Evolutionary conservation across 176 grass and related monocot genomes (phyloP).

Genomic region (Otatea glauca): DNA sequence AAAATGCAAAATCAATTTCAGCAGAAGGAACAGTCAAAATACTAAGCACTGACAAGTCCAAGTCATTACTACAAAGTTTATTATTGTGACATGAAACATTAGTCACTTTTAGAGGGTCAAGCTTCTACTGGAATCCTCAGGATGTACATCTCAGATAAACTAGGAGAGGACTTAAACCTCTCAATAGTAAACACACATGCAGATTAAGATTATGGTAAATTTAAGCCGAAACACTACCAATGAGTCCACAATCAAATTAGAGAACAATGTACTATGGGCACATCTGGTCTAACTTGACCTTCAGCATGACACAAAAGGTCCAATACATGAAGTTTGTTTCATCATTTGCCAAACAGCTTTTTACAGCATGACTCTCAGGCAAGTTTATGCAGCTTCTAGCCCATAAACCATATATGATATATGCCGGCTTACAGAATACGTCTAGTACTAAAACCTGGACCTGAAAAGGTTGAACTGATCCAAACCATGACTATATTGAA

Average conservation of each 20-base stretch:
- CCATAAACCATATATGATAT: neutral
- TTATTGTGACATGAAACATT: conserved; percentile 9
- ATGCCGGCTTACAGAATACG: neutral
- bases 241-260: neutral
- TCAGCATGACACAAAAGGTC: neutral
- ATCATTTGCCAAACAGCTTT: neutral
- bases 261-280: neutral
- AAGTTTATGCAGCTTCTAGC: neutral
- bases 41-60: neutral
- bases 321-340: neutral
- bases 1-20: neutral
- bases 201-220: conserved; percentile 1
- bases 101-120: neutral
- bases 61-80: neutral
- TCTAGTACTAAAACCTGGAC: neutral
- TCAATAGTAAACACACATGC: neutral
- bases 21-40: neutral
- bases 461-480: neutral
- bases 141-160: neutral
- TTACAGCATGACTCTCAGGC: neutral
- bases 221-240: conserved; percentile 6
- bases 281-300: neutral
- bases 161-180: neutral
- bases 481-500: conserved; percentile 25
- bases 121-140: neutral